Base-by-base conservation (phyloP, 257 asterid species). In the Hygrophila difformis region DNA sequence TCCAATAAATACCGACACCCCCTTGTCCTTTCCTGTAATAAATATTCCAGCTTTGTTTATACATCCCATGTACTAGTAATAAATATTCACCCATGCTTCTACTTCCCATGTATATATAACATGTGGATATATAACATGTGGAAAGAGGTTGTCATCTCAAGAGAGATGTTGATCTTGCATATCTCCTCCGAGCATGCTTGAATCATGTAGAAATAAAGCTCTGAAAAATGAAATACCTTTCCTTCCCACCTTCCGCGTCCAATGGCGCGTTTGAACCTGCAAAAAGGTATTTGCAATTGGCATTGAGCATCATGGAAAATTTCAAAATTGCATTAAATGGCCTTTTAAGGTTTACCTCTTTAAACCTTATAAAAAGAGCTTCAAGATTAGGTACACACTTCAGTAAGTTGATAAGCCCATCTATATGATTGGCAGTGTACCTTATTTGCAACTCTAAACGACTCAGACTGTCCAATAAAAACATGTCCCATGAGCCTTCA, bases 341-440 rank as follows among this genome's bases (percentile, higher is more conserved):
- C 46, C 22, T 29, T 37, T 44, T 44, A 60, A n/a, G n/a, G n/a
- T 26, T 26, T 26, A 26, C 67, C 67, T 53, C 34, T 18, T 35
- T 46, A 35, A 61, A 47, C 46, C 51, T 61, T 22, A 61, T 42
- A 17, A 39, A 28, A 47, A 61, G 61, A 29, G 51, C 15, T 54
- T 61, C 61, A 53, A 61, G 53, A 18, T 61, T 61, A 3, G 56
- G 67, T 8, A 56, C 49, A 44, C 18, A 31, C 56, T 44, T 46
- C 56, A 61, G 28, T 17, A 61, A 61, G 56, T 40, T 46, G 22
- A 53, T 46, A 60, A 61, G 7, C 44, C 67, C 67, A 37, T 61
- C 61, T 26, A 53, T 13, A 21, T 40, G 46, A 26, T 49, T 45
- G 51, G 47, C 35, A 4, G 12, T 39, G 41, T 33, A 33, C n/a